Base-by-base conservation (phyloP, 1,139 yeast species). In the Geotrichum aggregatum region DNA sequence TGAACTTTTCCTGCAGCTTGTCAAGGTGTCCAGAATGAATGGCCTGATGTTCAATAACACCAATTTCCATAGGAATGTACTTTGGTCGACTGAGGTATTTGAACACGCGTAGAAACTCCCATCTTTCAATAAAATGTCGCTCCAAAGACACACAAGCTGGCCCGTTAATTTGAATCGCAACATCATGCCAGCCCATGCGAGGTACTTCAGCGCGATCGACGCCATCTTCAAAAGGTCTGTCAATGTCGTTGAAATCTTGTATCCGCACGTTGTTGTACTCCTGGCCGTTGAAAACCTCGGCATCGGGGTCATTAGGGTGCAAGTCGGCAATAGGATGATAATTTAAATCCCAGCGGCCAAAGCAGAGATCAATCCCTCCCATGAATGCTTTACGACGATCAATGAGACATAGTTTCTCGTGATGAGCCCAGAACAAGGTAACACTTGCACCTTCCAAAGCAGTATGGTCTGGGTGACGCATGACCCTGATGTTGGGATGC, bases 381-480 rank as follows among this genome's bases (percentile, higher is more conserved):
- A 80, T 62, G 57, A 80, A 80, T 21, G 83, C 82, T 39, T 78
- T 73, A 0, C 80, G 74, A 52, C 78, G 79, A 63, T 80, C 85
- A 47, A 80, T 65, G 44, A 80, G 72, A 59, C 82, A 74, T 49
- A 80, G 66, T 59, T 80, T 80, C 60, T 80, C 85, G 63, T 80
- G 85, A 63, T 80, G 85, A 0, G 85, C 85, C 85, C 85, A 80
- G 62, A 80, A 80, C 58, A 74, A 79, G 2, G 83, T 82, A n/a
- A 56, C 58, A 34, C 50, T 52, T 30, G 43, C 46, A 18, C 60
- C 60, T 57, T 80, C 80, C 60, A 80, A 83, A 55, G 80, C 71
- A 24, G 80, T 71, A 61, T 80, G 85, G 58, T 80, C 81, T 2
- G 85, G 85, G 6, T 84, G 80, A 57, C 85, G 70, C 50, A 80